These are phyloP conservation scores for Pyropia yezoensis DNA, from an alignment of 23 red algal species.

Conservation along the genomic window DNA sequence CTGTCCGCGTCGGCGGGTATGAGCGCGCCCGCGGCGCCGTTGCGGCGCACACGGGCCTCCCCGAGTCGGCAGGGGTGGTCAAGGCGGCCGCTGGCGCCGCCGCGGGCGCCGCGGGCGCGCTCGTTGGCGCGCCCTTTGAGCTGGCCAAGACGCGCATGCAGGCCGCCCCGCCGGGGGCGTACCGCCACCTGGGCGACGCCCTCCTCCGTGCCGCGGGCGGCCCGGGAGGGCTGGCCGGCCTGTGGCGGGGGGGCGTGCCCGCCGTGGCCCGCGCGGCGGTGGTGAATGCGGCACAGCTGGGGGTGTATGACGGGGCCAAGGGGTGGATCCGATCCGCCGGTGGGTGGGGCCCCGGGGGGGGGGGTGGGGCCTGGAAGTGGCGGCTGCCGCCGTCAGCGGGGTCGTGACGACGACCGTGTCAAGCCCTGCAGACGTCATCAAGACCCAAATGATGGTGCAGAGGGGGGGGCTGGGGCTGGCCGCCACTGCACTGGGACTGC, in stretches of 20 bases:
- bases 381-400: slow-evolving; percentile 5
- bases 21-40: slow-evolving; percentile 9
- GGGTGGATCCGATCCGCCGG: neutral
- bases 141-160: slow-evolving; percentile 31
- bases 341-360: neutral
- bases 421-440: slow-evolving; percentile 12
- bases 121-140: slow-evolving; percentile 23
- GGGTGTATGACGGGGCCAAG: slow-evolving; percentile 17
- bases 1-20: slow-evolving; percentile 15
- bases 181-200: neutral
- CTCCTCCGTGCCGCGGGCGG: slow-evolving; percentile 1
- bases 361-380: neutral
- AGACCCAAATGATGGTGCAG: slow-evolving; percentile 15
- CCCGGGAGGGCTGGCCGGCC: neutral
- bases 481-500: neutral
- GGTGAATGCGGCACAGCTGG: slow-evolving; percentile 19
- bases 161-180: slow-evolving; percentile 2
- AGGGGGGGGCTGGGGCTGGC: neutral
- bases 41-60: neutral
- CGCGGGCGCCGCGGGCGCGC: slow-evolving; percentile 18
- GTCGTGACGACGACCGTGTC: slow-evolving; percentile 18
- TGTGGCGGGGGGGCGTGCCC: slow-evolving; percentile 9
- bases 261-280: slow-evolving; percentile 9
- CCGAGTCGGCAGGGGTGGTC: neutral
- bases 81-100: slow-evolving; percentile 9